Conservation (phyloP, 1,284 basidiomycete species). For the Volvariella volvacea region DNA sequence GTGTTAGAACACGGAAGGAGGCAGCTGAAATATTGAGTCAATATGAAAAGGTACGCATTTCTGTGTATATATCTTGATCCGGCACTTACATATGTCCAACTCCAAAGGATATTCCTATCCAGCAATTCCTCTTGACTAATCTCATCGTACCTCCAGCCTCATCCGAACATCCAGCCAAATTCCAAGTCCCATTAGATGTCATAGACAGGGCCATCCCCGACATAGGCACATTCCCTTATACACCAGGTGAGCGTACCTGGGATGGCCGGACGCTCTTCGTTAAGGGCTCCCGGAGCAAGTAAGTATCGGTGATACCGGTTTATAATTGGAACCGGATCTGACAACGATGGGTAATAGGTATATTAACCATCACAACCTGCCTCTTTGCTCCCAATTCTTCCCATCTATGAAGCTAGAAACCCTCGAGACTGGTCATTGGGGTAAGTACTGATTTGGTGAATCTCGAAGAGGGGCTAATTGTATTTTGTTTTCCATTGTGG, state of each 20-base stretch:
- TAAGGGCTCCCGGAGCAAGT: slow-evolving; percentile 76
- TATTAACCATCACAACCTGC: slow-evolving; percentile 63
- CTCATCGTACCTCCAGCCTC: slow-evolving; percentile 33
- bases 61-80: slow-evolving; percentile 2
- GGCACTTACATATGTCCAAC: background rate
- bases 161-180: slow-evolving; percentile 38
- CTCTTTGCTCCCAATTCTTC: slow-evolving; percentile 58
- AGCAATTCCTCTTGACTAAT: slow-evolving; percentile 83
- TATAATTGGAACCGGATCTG: background rate
- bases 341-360: slow-evolving; percentile 35
- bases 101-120: slow-evolving; percentile 58
- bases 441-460: slow-evolving; percentile 26
- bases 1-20: slow-evolving; percentile 50
- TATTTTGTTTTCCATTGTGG: background rate
- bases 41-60: slow-evolving; percentile 45
- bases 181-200: slow-evolving; percentile 68
- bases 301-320: slow-evolving; percentile 17
- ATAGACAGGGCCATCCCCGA: slow-evolving; percentile 55
- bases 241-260: slow-evolving; percentile 51
- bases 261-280: slow-evolving; percentile 65
- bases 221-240: slow-evolving; percentile 73
- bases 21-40: slow-evolving; percentile 59
- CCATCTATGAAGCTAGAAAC: slow-evolving; percentile 50
- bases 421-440: slow-evolving; percentile 65
- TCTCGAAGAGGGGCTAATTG: no score